phyloP scores from a whole-genome alignment of 2,329 filamentous ascomycete genomes.

The Coniochaeta hoffmannii region DNA sequence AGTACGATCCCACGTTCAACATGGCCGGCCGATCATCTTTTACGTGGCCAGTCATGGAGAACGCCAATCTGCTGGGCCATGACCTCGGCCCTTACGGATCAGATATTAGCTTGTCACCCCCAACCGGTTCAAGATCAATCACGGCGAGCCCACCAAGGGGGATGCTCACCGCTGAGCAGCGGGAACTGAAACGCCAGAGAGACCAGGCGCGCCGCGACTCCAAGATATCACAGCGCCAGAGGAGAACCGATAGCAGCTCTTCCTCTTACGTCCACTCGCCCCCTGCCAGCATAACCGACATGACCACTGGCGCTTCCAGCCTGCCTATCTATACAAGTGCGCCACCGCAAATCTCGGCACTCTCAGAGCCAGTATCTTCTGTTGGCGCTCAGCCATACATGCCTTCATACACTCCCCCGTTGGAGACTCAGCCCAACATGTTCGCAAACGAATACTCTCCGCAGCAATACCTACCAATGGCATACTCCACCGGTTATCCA shows the following conservation, averaged over 20 bases:
- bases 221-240: conserved; percentile 43
- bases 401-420: conserved; percentile 40
- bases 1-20: conserved; percentile 41
- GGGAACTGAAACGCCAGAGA: conserved; percentile 53
- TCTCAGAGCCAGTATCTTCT: conserved; percentile 40
- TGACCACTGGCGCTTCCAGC: conserved; percentile 27
- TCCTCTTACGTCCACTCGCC: conserved; percentile 29
- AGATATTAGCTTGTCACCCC: conserved; percentile 44
- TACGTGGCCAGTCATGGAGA: conserved; percentile 38
- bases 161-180: conserved; percentile 50
- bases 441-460: conserved; percentile 26
- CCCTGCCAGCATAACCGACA: conserved; percentile 34
- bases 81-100: conserved; percentile 41
- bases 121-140: conserved; percentile 40
- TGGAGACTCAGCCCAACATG: conserved; percentile 26
- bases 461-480: conserved; percentile 18
- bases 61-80: conserved; percentile 25
- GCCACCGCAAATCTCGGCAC: conserved; percentile 40
- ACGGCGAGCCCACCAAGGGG: conserved; percentile 51
- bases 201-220: conserved; percentile 52
- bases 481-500: conserved; percentile 21
- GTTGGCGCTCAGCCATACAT: conserved; percentile 28
- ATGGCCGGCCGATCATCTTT: conserved; percentile 45
- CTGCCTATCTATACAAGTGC: conserved; percentile 46
- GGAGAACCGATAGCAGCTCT: conserved; percentile 37